Conservation (phyloP, 495 filamentous ascomycete genomes). For the Penicillium turbatum region DNA sequence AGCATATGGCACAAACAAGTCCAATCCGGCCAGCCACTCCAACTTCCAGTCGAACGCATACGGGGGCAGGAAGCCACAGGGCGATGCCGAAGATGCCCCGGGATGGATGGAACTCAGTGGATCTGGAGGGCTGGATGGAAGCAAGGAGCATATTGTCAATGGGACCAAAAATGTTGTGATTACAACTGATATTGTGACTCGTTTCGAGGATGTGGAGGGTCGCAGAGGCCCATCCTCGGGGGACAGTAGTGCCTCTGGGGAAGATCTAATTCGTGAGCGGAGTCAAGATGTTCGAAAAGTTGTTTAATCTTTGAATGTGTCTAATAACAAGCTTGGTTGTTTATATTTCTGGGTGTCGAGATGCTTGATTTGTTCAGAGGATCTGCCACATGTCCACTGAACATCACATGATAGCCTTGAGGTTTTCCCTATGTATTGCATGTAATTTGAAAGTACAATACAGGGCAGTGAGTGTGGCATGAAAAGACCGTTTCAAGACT, state of each 20-base stretch:
- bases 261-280: neutral
- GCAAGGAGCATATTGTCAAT: conserved; percentile 5
- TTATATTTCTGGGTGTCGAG: neutral
- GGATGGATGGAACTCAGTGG: conserved; percentile 5
- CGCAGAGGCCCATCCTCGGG: neutral
- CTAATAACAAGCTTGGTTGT: too few relatives aligned
- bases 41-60: conserved; percentile 2
- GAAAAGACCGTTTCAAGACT: too few relatives aligned
- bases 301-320: neutral
- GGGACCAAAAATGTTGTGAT: neutral
- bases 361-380: neutral
- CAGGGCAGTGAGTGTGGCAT: too few relatives aligned
- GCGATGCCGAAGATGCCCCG: neutral
- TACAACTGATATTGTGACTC: conserved; percentile 4
- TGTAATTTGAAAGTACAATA: too few relatives aligned
- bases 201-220: conserved; percentile 1
- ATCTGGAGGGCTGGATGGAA: neutral
- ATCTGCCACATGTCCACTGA: too few relatives aligned
- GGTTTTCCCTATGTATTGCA: too few relatives aligned
- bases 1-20: conserved; percentile 6
- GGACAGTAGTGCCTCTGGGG: neutral
- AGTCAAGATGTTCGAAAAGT: neutral
- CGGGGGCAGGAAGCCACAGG: neutral
- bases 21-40: neutral
- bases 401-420: too few relatives aligned